Base-by-base conservation (phyloP, 2,329 filamentous ascomycete species). In the Beauveria varroae region DNA sequence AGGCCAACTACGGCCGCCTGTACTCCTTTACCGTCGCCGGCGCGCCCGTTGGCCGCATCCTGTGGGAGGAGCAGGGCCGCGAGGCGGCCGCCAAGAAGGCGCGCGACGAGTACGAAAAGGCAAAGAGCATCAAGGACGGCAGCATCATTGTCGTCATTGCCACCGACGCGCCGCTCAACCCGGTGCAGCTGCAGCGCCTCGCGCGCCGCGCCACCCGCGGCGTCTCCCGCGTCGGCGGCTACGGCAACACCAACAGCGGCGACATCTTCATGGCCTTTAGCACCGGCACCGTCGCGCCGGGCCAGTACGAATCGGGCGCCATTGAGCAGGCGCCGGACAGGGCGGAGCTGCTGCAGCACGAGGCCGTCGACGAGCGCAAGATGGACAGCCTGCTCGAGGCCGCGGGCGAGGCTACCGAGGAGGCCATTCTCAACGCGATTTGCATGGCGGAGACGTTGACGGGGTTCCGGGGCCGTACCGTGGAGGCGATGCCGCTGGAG, bases 201-300 rank as follows among this genome's bases (percentile, higher is more conserved):
- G 81, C 83, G 0, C 79, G 81, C 62, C 79, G 83, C 43, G 82
- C 82, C 2, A 83, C 83, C 0, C 78, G 85, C 1, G 85, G 85
- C 1, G 69, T 87, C 0, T 73, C 81, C 1, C 74, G 78, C 59
- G 82, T 84, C 1, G 84, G 84, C 7, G 81, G 83, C 2, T 80
- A 81, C 61, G 84, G 82, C 0, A 75, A 80, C 22, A 86, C 85
- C 64, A 76, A 76, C 24, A 84, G 82, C 0, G 85, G 85, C 1
- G 85, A 87, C 63, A 80, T 87, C 62, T 85, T 86, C 67, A 74
- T 87, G 10, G 84, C 84, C 1, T 81, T 87, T 63, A 86, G 82
- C 28, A 87, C 84, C 1, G 83, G 75, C 12, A 83, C 80, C 61
- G 69, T 74, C 43, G 70, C 81, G 20, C 77, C 71, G 3, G 65